Conservation (phyloP, 345 rosid genomes). For the Pelargonium nanum region DNA sequence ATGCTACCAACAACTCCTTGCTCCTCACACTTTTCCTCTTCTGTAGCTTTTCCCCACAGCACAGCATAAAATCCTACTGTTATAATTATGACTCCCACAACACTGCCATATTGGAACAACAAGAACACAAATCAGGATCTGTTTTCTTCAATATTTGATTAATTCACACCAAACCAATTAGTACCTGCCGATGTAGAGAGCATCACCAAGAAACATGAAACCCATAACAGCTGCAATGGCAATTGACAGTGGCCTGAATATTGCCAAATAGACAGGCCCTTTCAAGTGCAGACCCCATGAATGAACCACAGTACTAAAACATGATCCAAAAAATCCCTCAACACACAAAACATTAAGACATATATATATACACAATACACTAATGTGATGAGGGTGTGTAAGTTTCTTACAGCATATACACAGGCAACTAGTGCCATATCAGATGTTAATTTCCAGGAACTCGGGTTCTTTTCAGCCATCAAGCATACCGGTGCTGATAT, state of each 20-base stretch:
- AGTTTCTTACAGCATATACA: constrained; percentile 61
- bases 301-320: constrained; percentile 40
- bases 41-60: constrained; percentile 11
- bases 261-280: constrained; percentile 74
- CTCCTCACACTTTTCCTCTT: neutral
- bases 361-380: neutral
- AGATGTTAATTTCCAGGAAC: constrained; percentile 46
- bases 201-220: constrained; percentile 50
- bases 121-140: too few species aligned
- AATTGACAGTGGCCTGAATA: constrained; percentile 67
- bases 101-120: too few species aligned
- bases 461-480: constrained; percentile 46
- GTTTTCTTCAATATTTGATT: neutral
- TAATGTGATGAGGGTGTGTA: neutral
- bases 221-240: constrained; percentile 67
- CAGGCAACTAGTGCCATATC: constrained; percentile 51
- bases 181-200: constrained; percentile 68
- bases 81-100: too few species aligned
- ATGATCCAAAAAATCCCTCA: constrained; percentile 59
- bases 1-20: too few species aligned
- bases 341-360: neutral
- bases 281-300: constrained; percentile 53
- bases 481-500: constrained; percentile 20
- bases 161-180: neutral
- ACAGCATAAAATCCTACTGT: too few species aligned